Base-by-base conservation (phyloP, 2,329 filamentous ascomycete species). In the Ceratocystis eucalypticola region DNA sequence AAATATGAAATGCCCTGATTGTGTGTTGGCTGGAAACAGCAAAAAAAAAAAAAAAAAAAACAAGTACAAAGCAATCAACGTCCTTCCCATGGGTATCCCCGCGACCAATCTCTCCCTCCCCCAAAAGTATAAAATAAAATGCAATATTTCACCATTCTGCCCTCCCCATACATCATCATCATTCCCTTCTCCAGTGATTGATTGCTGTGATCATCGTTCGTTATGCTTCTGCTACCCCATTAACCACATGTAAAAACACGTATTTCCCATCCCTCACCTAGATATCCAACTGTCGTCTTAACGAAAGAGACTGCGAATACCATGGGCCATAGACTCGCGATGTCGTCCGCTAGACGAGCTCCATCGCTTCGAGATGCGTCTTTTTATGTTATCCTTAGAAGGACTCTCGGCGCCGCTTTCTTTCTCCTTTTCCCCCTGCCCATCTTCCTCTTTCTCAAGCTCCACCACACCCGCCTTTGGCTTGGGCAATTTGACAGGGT, bases 231-330 rank as follows among this genome's bases (percentile, higher is more conserved):
- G 8, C 12, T 33, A 28, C 3, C 25, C 20, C 50, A 28, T 28
- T 15, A 28, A 28, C 33, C 33, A 10, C 37, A 41, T 41, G 37
- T 41, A 41, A 41, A 41, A 41, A 41, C 37, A 41, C 10, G 37
- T 12, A 3, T 41, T 41, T 12, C 37, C 8, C 8, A 12, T 41
- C 37, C 37, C 37, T 4, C 3, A 12, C 10, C 8, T 50, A 25
- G 4, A 17, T 15, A 44, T 45, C 10, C n/a, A n/a, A 28, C 25
- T 37, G 15, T n/a, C 10, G 4, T 53, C 41, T 65, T 41, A 68
- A 5, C 67, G 67, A 44, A 68, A 68, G 25, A 68, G 44, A 59
- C 50, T 66, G 37, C 67, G 67, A 33, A 68, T 66, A 2, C 67
- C 64, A 30, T 62, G 48, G 17, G 62, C 59, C 67, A 68, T 64